Evolutionary conservation across 208 protist genomes (phyloP), one percentile per base, ranked within the genome.

Genomic region (Leptomonas pyrrhocoris): DNA sequence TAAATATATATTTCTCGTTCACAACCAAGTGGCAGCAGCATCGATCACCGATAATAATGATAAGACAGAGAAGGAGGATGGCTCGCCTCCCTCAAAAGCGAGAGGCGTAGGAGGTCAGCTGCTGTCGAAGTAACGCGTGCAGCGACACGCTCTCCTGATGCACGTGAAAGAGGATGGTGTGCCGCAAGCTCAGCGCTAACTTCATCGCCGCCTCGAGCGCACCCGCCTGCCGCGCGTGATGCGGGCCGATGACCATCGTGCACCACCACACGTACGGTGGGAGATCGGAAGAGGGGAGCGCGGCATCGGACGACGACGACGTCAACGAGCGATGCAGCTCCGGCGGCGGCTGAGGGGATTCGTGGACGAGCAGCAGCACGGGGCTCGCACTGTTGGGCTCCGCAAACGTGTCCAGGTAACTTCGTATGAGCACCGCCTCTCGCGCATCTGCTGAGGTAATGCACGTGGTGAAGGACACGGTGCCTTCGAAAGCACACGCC

Each of bases 331-430:
- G 30, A 6, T 25, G 5, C 0, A 70, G 13, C n/a, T 36, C 65
- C 21, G 51, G 28, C 7, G 65, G 65, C 15, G 65, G 65, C 46
- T 42, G 34, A 19, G 23, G 15, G 8, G 65, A 60, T 21, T 60
- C 54, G 21, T 60, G 65, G 11, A 70, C 42, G 2, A 54, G 12
- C 2, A 70, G 54, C 25, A 34, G 25, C 30, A 45, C 27, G 3
- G 56, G 15, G 38, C 25, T 30, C 11, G 51, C 27, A 3, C 19
- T 70, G 30, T 36, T 31, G 9, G 56, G 36, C 4, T 60, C 42
- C 15, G 53, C 38, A 27, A 70, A 70, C 21, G 54, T 54, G 19
- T 50, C 42, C 18, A 70, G 43, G 30, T 70, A 70, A 11, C 65
- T 25, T 0, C 54, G 65, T 6, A 69, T 30, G 23, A 53, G 42